phyloP scores from a whole-genome alignment of 2,329 filamentous ascomycete genomes.

The Monilinia laxa region DNA sequence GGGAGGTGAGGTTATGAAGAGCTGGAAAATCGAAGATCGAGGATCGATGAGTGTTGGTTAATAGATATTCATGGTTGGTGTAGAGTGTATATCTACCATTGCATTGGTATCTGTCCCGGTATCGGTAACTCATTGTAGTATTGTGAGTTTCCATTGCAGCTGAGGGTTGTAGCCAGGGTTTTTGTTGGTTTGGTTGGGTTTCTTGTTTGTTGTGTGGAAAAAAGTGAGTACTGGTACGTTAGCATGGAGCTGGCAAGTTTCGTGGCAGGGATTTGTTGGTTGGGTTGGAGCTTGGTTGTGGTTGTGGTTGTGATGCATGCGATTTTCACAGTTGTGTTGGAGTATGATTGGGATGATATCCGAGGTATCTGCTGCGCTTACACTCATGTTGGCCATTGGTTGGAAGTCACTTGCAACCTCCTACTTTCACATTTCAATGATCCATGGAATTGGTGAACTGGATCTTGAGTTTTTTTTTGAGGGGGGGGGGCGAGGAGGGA shows the following conservation, averaged over 20 bases:
- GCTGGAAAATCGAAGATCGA: no score
- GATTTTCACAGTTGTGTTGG: neutral
- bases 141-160: no score
- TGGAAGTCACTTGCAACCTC: neutral
- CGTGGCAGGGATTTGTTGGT: neutral
- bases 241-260: neutral
- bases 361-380: neutral
- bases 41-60: no score
- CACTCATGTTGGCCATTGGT: neutral
- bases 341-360: neutral
- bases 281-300: neutral
- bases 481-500: neutral
- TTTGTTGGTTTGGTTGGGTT: no score
- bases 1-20: no score
- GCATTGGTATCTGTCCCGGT: neutral
- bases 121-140: no score
- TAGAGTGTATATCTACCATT: neutral
- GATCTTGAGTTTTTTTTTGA: neutral
- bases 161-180: no score
- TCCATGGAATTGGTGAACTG: neutral
- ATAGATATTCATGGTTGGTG: neutral
- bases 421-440: neutral
- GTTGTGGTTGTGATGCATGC: no score
- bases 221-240: neutral
- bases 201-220: no score